Base-by-base conservation (phyloP, 2,329 filamentous ascomycete species). In the Diaporthe helianthi region DNA sequence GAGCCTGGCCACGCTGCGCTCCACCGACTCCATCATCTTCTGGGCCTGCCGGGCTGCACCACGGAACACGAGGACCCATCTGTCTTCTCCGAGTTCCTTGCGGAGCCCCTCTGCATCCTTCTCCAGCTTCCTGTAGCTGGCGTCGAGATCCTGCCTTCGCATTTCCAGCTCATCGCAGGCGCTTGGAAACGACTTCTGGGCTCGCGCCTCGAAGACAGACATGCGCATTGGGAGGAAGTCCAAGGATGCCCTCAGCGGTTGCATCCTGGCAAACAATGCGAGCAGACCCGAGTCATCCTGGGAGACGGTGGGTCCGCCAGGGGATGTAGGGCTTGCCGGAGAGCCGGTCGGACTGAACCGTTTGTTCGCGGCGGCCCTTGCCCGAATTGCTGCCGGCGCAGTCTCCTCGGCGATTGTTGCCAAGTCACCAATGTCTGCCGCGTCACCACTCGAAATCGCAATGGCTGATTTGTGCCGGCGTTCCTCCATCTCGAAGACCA, bases 401-500 rank as follows among this genome's bases (percentile, higher is more conserved):
- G 90, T 91, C 74, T 97, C 94, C 77, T 98, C 95, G 3, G 97
- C 92, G 68, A 98, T 98, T 0, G 93, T 97, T 76, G 97, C 93
- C 33, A 98, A 84, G 75, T 98, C 94, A 69, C 92, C 92, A 73
- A 98, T 92, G 77, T 98, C 95, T 78, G 85, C 85, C 9, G 87
- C 86, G 51, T 91, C 89, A 22, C 89, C 89, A n/a, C 80, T 82
- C 33, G 83, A 80, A 41, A 85, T 86, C 46, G 88, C 88, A 75
- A 91, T 85, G 72, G 93, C 85, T 54, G 90, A 92, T 78, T 91
- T 91, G 79, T 98, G 95, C 58, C 96, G 87, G 73, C 94, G 92
- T 81, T 98, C 96, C 79, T 99, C 96, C 94, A 98, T 97, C 80
- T 98, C 94, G 76, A 98, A 98, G 36, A 98, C 93, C 58, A 97